phyloP scores from a whole-genome alignment of 768 basidiomycete genomes.

The Dioszegia crocea region DNA sequence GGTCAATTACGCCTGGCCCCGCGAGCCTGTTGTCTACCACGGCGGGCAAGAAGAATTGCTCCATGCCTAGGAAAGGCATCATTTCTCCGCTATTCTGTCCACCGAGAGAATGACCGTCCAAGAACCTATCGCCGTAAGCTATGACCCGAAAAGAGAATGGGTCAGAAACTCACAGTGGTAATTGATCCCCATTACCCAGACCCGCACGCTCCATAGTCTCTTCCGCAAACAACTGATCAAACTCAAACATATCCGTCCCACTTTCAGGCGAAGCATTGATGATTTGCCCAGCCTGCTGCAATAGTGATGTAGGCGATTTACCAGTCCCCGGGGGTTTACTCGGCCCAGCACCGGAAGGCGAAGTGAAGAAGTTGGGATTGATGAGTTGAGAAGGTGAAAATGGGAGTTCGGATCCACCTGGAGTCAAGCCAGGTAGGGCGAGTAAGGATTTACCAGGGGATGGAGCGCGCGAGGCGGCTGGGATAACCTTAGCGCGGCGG shows the following conservation, averaged over 20 bases:
- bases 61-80: conserved; percentile 41
- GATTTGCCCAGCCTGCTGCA: conserved; percentile 20
- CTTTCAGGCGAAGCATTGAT: conserved; percentile 44
- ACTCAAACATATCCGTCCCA: conserved; percentile 42
- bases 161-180: conserved; percentile 39
- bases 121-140: conserved; percentile 30
- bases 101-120: conserved; percentile 48
- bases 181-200: conserved; percentile 31
- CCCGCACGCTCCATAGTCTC: conserved; percentile 45
- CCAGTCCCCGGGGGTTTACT: not conserved
- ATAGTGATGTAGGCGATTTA: conserved; percentile 17
- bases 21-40: conserved; percentile 37
- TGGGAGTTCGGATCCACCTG: conserved; percentile 1
- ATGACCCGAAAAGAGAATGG: not conserved
- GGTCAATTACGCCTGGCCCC: conserved; percentile 15
- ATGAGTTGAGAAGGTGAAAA: conserved; percentile 42
- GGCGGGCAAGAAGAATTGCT: conserved; percentile 48
- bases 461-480: conserved; percentile 41
- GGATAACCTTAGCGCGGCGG: conserved; percentile 49
- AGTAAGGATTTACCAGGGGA: conserved; percentile 31
- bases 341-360: conserved; percentile 6
- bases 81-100: conserved; percentile 27
- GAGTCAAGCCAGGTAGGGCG: conserved; percentile 14
- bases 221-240: conserved; percentile 45
- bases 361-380: conserved; percentile 27